Conservation (phyloP, 2,329 filamentous ascomycete species). For the Ascochyta lentis region DNA sequence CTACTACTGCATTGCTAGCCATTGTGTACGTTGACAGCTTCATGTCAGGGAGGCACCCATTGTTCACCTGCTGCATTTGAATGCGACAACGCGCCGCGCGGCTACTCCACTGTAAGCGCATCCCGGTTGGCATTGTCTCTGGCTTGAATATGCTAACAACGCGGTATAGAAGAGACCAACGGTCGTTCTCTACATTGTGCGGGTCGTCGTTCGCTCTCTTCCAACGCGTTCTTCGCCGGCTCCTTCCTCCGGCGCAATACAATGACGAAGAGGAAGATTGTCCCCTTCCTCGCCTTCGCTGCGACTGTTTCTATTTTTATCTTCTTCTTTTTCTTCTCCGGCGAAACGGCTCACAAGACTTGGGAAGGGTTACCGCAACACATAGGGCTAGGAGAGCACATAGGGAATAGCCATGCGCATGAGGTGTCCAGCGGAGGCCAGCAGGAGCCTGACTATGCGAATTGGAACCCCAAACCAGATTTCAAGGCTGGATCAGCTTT, state of each 20-base stretch:
- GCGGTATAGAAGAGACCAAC: background rate
- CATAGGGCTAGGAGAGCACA: conserved; percentile 49
- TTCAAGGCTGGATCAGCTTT: conserved; percentile 42
- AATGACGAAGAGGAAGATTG: conserved; percentile 39
- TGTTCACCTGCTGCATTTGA: conserved; percentile 5
- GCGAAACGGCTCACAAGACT: conserved; percentile 38
- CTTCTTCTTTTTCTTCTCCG: conserved; percentile 51
- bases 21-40: conserved; percentile 1
- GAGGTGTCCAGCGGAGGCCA: conserved; percentile 15
- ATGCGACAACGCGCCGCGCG: conserved; percentile 7
- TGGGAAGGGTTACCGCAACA: conserved; percentile 51
- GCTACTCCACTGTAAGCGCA: conserved; percentile 14
- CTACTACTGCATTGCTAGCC: background rate
- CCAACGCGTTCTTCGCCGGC: background rate
- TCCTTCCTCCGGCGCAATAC: conserved; percentile 1
- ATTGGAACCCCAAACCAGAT: conserved; percentile 48
- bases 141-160: background rate
- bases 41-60: conserved; percentile 1
- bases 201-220: background rate
- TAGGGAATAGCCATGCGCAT: conserved; percentile 25
- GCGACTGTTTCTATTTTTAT: conserved; percentile 45
- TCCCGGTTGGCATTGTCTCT: background rate
- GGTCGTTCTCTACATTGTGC: background rate
- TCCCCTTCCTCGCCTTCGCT: conserved; percentile 41
- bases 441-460: conserved; percentile 42